These are phyloP conservation scores for Cytospora piceicola DNA, from an alignment of 2,329 filamentous ascomycete genomes.

Conservation along the genomic window DNA sequence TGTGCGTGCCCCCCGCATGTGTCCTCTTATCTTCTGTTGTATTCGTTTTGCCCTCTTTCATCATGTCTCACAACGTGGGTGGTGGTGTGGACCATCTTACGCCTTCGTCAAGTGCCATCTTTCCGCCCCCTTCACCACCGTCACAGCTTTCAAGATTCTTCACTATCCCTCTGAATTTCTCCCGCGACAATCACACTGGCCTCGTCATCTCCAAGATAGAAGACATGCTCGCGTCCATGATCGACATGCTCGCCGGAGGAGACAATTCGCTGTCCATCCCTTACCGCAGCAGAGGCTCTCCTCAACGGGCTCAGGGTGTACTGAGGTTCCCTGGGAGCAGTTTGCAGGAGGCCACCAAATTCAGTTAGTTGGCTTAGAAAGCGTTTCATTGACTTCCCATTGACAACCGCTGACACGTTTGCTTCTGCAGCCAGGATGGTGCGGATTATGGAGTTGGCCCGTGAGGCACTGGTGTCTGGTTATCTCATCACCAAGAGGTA, in stretches of 20 bases:
- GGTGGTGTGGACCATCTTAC: background rate
- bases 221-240: slow-evolving; percentile 54
- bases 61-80: background rate
- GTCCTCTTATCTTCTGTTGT: no score
- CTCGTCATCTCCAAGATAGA: slow-evolving; percentile 58
- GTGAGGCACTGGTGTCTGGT: slow-evolving; percentile 60
- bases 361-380: slow-evolving; percentile 45
- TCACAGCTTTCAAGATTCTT: slow-evolving; percentile 17
- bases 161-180: background rate
- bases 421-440: slow-evolving; percentile 55
- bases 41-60: background rate
- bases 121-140: background rate
- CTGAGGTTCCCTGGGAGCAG: slow-evolving; percentile 53
- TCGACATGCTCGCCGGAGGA: slow-evolving; percentile 51
- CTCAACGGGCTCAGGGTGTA: slow-evolving; percentile 25
- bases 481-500: slow-evolving; percentile 66
- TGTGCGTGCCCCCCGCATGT: no score
- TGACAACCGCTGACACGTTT: background rate
- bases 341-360: slow-evolving; percentile 53
- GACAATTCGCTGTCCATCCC: slow-evolving; percentile 51
- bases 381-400: slow-evolving; percentile 1
- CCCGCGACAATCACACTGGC: slow-evolving; percentile 30
- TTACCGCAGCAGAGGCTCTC: slow-evolving; percentile 42
- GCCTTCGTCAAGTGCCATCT: background rate
- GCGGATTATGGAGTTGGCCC: slow-evolving; percentile 61